Conservation (phyloP, 371 early-diverging fungal genomes). For the Lichtheimia ramosa region DNA sequence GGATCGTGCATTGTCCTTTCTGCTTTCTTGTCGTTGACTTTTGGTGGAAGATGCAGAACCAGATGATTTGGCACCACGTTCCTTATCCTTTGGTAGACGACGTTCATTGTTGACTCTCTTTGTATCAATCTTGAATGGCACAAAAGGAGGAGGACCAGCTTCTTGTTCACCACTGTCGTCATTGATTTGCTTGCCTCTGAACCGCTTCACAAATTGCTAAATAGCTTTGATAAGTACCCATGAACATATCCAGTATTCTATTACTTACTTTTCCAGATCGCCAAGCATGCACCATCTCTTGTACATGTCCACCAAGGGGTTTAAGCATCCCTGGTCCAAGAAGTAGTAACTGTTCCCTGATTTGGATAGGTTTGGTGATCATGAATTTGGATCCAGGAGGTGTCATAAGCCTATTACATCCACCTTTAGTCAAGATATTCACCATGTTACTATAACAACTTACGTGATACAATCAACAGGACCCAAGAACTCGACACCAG, state of each 20-base stretch:
- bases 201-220: slow-evolving; percentile 44
- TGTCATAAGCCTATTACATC: slow-evolving; percentile 28
- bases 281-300: slow-evolving; percentile 47
- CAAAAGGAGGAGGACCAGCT: slow-evolving; percentile 42
- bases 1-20: neutral
- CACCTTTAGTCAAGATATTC: neutral
- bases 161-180: slow-evolving; percentile 8
- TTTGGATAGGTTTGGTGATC: slow-evolving; percentile 31
- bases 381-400: slow-evolving; percentile 46
- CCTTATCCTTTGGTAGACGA: neutral
- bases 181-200: slow-evolving; percentile 10
- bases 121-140: slow-evolving; percentile 35
- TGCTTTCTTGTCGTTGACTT: neutral
- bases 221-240: neutral
- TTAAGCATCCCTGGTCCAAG: slow-evolving; percentile 36
- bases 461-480: slow-evolving; percentile 37
- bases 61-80: neutral
- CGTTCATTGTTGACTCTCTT: neutral
- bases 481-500: slow-evolving; percentile 33
- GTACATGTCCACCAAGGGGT: slow-evolving; percentile 42
- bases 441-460: neutral
- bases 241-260: too few relatives aligned
- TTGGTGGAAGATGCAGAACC: neutral
- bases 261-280: slow-evolving; percentile 39
- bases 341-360: slow-evolving; percentile 31